Percentiles rank a stretch among this genome's conserved stretches.
Evolutionary conservation across 306 rosid genomes (phyloP).

Genomic region (Cucurbita ficifolia): DNA sequence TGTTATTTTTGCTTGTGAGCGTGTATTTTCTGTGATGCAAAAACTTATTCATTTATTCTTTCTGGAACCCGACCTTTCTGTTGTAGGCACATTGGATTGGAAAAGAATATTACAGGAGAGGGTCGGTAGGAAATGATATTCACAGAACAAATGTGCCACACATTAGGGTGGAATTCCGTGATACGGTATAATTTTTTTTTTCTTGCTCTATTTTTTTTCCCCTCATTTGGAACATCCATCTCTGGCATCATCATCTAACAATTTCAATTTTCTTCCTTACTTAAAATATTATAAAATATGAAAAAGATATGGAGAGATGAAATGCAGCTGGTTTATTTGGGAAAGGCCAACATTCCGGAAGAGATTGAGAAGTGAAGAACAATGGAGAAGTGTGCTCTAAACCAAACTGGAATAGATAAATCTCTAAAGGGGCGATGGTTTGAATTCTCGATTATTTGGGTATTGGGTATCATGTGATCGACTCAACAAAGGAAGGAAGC

Average conservation of each 20-base stretch:
- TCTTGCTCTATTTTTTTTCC: neutral
- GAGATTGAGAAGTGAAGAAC: conserved; percentile 30
- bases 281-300: conserved; percentile 4
- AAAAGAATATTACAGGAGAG: conserved; percentile 68
- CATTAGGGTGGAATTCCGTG: conserved; percentile 85
- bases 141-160: conserved; percentile 94
- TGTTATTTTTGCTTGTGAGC: too few relatives aligned
- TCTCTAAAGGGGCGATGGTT: neutral
- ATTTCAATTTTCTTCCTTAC: too few relatives aligned
- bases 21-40: neutral
- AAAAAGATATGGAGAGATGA: conserved; percentile 83
- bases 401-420: neutral
- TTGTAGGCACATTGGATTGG: conserved; percentile 93
- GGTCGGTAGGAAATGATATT: conserved; percentile 91
- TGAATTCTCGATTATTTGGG: neutral
- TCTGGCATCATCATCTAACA: neutral
- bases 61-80: neutral
- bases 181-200: conserved; percentile 28
- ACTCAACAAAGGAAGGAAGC: neutral
- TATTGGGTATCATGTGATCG: neutral
- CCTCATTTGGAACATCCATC: neutral
- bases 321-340: conserved; percentile 73
- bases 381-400: neutral
- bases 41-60: neutral
- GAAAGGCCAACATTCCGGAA: conserved; percentile 37